These are phyloP conservation scores for Monosporascus sp. DNA, from an alignment of 2,329 filamentous ascomycete species.

Conservation along the genomic window DNA sequence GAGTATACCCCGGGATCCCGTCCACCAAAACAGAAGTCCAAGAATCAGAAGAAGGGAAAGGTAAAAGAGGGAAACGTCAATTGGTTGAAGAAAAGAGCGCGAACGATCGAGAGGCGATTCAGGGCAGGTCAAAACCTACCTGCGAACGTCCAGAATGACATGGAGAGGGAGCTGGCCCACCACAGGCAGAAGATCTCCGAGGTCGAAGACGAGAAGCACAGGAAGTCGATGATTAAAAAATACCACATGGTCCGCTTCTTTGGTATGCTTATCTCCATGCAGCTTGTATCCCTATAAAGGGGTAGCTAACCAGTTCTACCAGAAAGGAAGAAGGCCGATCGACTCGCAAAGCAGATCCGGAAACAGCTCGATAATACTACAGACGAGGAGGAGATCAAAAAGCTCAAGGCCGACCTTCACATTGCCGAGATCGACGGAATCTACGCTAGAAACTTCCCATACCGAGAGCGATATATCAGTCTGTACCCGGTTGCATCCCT, in stretches of 20 bases:
- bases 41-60: conserved; percentile 32
- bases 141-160: conserved; percentile 60
- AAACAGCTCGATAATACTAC: conserved; percentile 49
- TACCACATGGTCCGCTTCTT: conserved; percentile 86
- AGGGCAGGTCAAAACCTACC: conserved; percentile 57
- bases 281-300: background rate
- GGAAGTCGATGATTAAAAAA: conserved; percentile 65
- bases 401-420: conserved; percentile 55
- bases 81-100: conserved; percentile 65
- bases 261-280: conserved; percentile 46
- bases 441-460: conserved; percentile 68
- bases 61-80: conserved; percentile 45
- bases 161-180: conserved; percentile 65
- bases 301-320: conserved; percentile 6
- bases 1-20: conserved; percentile 9
- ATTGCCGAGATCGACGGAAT: conserved; percentile 67
- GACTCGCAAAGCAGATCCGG: conserved; percentile 59
- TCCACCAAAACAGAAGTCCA: conserved; percentile 25
- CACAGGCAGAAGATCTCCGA: conserved; percentile 59
- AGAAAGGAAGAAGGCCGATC: conserved; percentile 69
- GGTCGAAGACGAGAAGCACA: conserved; percentile 54
- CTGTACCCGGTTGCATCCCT: conserved; percentile 41
- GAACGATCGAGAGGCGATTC: conserved; percentile 63
- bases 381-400: conserved; percentile 44
- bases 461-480: conserved; percentile 64